Conservation (phyloP, 352 stramenopile species). For the Phytophthora pistaciae region DNA sequence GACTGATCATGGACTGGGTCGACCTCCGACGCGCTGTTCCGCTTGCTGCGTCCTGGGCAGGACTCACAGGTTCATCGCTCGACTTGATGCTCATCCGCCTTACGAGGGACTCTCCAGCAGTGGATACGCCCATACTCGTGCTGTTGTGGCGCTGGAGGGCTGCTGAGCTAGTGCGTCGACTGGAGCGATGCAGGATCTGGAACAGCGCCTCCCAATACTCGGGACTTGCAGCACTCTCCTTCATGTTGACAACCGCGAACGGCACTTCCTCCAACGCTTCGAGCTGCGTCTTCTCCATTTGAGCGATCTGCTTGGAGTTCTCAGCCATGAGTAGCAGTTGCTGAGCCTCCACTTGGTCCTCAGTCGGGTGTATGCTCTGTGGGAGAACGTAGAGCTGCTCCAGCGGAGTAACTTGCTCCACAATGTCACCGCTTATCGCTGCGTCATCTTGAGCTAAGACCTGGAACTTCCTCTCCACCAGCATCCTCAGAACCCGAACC, state of each 20-base stretch:
- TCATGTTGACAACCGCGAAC: constrained; percentile 59
- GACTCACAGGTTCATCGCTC: not conserved
- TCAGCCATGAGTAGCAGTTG: constrained; percentile 42
- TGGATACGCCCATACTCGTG: not conserved
- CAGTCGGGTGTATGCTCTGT: constrained; percentile 6
- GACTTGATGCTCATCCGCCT: constrained; percentile 7
- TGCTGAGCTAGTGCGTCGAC: constrained; percentile 34
- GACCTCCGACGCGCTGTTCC: constrained; percentile 16
- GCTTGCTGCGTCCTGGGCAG: not conserved
- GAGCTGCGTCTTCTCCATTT: constrained; percentile 46
- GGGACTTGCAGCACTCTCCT: not conserved
- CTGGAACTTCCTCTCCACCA: constrained; percentile 24
- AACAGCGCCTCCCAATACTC: constrained; percentile 59
- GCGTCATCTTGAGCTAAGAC: not conserved
- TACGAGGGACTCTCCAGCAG: not conserved
- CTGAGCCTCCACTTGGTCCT: constrained; percentile 7
- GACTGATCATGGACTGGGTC: constrained; percentile 29
- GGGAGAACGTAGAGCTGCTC: constrained; percentile 28
- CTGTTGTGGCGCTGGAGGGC: constrained; percentile 23
- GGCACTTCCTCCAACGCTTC: constrained; percentile 47
- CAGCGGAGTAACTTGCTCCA: constrained; percentile 4
- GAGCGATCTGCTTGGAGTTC: constrained; percentile 34
- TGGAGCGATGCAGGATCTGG: constrained; percentile 48
- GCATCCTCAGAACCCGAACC: constrained; percentile 27
- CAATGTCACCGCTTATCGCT: not conserved